Conservation (phyloP, 225 moss, liverwort and hornwort species). For the Asterella californica region DNA sequence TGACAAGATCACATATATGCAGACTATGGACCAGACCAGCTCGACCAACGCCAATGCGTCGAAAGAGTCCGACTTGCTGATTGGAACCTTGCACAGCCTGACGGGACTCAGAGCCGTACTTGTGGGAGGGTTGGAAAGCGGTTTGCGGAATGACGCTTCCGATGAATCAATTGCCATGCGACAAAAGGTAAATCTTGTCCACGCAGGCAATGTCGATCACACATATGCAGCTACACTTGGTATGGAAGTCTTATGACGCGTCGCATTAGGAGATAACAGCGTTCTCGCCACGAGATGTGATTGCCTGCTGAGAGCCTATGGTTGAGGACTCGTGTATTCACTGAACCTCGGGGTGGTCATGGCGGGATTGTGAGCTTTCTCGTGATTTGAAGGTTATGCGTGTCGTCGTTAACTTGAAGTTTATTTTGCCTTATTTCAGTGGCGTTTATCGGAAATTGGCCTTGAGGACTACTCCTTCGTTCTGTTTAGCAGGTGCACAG, state of each 20-base stretch:
- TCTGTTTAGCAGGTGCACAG: slow-evolving; percentile 68
- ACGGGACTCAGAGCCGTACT: slow-evolving; percentile 65
- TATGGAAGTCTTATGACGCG: background rate
- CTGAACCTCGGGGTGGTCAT: background rate
- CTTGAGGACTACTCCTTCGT: slow-evolving; percentile 95
- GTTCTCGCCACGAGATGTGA: too few species aligned
- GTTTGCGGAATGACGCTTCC: slow-evolving; percentile 78
- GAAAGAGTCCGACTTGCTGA: slow-evolving; percentile 51
- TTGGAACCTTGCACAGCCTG: slow-evolving; percentile 64
- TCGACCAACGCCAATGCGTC: slow-evolving; percentile 33
- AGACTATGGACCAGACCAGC: slow-evolving; percentile 49
- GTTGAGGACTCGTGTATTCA: background rate
- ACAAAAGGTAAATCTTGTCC: slow-evolving; percentile 52
- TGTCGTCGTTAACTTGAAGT: background rate
- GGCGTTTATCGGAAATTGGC: slow-evolving; percentile 91
- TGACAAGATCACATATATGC: background rate
- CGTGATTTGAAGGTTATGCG: background rate
- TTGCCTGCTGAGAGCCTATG: background rate
- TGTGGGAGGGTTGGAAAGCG: slow-evolving; percentile 69
- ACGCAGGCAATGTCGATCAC: background rate
- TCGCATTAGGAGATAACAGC: background rate
- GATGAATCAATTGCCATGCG: slow-evolving; percentile 91
- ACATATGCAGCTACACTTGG: background rate
- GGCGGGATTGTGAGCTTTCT: background rate
- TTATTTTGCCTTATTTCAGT: slow-evolving; percentile 30